Conservation (phyloP, 169 alveolate species). For the Plasmodium knowlesi region DNA sequence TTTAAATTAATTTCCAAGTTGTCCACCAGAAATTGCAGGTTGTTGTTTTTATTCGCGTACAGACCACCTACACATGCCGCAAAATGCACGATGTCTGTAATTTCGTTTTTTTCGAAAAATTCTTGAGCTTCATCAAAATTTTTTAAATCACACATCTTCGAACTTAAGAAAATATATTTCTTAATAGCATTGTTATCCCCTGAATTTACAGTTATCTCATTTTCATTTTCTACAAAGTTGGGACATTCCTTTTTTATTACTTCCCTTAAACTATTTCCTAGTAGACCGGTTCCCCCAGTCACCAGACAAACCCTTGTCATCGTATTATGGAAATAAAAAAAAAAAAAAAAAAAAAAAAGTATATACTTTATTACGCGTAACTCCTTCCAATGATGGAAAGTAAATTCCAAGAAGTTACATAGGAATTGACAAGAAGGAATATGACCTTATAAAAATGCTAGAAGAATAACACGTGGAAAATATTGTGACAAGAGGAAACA, state of each 20-base stretch:
- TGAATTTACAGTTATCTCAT: slow-evolving; percentile 63
- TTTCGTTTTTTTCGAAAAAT: slow-evolving; percentile 44
- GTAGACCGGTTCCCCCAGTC: slow-evolving; percentile 69
- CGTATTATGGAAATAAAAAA: slow-evolving; percentile 10
- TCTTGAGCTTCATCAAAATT: slow-evolving; percentile 31
- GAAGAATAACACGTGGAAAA: neutral
- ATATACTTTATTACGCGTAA: neutral
- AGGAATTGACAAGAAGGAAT: neutral
- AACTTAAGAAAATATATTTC: slow-evolving; percentile 70
- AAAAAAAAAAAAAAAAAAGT: neutral
- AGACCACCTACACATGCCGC: slow-evolving; percentile 69
- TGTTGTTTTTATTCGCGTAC: slow-evolving; percentile 55
- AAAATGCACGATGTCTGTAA: slow-evolving; percentile 72
- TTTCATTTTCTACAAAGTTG: slow-evolving; percentile 38
- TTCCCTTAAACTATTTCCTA: slow-evolving; percentile 70
- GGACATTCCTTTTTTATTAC: slow-evolving; percentile 23
- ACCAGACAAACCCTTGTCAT: slow-evolving; percentile 66
- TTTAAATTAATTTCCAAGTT: slow-evolving; percentile 65
- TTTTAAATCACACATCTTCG: slow-evolving; percentile 66
- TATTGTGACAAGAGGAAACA: neutral
- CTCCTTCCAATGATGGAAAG: neutral
- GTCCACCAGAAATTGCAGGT: slow-evolving; percentile 30
- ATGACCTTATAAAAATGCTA: neutral
- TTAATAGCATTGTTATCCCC: slow-evolving; percentile 36
- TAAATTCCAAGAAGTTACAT: neutral